Conservation (phyloP, 2,329 filamentous ascomycete genomes). For the Ceratocystis diversiconidia region DNA sequence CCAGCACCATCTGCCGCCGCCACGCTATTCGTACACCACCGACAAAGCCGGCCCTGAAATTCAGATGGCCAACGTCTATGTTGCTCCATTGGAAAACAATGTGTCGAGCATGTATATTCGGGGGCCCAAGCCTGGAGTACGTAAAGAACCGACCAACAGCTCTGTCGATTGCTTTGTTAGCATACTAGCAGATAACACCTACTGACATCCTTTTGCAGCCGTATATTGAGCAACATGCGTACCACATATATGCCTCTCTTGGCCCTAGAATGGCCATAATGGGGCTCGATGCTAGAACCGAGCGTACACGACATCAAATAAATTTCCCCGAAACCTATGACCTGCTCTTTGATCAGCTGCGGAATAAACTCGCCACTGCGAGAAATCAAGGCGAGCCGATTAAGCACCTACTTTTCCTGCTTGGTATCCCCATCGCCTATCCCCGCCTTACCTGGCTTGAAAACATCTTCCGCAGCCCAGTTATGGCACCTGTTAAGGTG, state of each 20-base stretch:
- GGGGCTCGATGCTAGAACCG: slow-evolving; percentile 83
- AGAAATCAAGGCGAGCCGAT: slow-evolving; percentile 58
- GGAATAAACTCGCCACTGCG: slow-evolving; percentile 56
- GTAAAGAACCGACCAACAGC: slow-evolving; percentile 22
- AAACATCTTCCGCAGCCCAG: slow-evolving; percentile 72
- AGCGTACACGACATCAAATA: slow-evolving; percentile 85
- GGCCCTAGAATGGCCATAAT: slow-evolving; percentile 73
- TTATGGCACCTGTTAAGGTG: slow-evolving; percentile 80
- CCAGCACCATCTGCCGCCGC: slow-evolving; percentile 83
- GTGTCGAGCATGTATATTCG: slow-evolving; percentile 55
- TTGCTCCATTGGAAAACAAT: slow-evolving; percentile 47
- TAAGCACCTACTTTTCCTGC: slow-evolving; percentile 72
- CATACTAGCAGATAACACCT: not conserved
- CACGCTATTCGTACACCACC: slow-evolving; percentile 72
- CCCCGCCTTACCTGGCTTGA: slow-evolving; percentile 93
- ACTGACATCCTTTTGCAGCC: slow-evolving; percentile 36
- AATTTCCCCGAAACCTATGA: slow-evolving; percentile 91
- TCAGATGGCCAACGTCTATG: slow-evolving; percentile 62
- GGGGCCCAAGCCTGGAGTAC: slow-evolving; percentile 57
- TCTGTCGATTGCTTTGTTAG: slow-evolving; percentile 24
- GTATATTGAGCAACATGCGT: slow-evolving; percentile 77
- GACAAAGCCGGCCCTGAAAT: slow-evolving; percentile 31
- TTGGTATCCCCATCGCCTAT: slow-evolving; percentile 79
- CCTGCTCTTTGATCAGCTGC: slow-evolving; percentile 61
- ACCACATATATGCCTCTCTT: slow-evolving; percentile 73